Evolutionary conservation across 179 eudicot species (phyloP).

Genomic region (Nepenthes alata): DNA sequence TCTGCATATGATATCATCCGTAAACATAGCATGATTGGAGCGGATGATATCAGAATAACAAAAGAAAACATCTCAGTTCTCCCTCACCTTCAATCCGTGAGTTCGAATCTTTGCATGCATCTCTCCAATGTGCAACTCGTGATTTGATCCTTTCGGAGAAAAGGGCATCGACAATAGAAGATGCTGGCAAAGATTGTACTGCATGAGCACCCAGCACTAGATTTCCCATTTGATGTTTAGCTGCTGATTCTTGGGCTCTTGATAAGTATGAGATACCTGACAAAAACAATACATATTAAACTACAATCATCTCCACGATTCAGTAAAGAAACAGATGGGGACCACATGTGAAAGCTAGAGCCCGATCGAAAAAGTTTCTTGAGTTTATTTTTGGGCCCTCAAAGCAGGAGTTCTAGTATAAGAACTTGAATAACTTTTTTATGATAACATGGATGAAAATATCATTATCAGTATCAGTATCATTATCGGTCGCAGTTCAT

Average conservation of each 20-base stretch:
- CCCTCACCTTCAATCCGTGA: constrained; percentile 41
- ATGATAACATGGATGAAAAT: too few relatives aligned
- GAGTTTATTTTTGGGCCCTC: not conserved
- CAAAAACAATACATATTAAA: constrained; percentile 1
- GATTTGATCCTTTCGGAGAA: constrained; percentile 60
- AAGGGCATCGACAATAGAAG: constrained; percentile 67
- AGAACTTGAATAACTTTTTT: too few relatives aligned
- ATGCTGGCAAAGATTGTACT: constrained; percentile 25
- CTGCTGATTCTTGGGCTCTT: constrained; percentile 65
- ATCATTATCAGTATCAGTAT: too few relatives aligned
- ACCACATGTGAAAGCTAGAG: too few relatives aligned
- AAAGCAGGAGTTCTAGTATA: too few relatives aligned
- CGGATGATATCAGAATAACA: constrained; percentile 2
- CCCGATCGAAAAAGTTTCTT: not conserved
- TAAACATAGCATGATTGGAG: constrained; percentile 6
- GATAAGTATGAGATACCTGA: constrained; percentile 93
- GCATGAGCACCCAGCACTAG: constrained; percentile 21
- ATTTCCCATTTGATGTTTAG: constrained; percentile 33
- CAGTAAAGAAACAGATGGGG: not conserved
- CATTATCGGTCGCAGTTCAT: too few relatives aligned
- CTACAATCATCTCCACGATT: not conserved
- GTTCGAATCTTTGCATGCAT: constrained; percentile 38
- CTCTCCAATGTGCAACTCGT: constrained; percentile 60
- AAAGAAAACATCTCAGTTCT: constrained; percentile 6
- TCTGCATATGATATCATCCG: constrained; percentile 35